A percentile compares a stretch with the other conserved stretches of the same genome.
Evolutionary conservation across 306 rosid genomes (phyloP).

Genomic region (Gastrolobium bilobum): DNA sequence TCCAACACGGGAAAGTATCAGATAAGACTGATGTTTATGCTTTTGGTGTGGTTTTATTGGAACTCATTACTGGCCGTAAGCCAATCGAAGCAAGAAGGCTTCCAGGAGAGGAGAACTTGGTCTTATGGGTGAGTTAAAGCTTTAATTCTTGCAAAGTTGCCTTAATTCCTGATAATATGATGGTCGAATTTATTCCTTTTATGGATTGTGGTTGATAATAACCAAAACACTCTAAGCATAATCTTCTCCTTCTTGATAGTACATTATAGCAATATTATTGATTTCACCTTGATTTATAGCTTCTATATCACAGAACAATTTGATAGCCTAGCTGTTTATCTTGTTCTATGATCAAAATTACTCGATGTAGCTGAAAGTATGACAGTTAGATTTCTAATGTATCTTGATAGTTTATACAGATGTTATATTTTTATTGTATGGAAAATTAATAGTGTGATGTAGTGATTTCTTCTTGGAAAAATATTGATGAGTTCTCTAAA

Average conservation of each 20-base stretch:
- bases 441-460: too few relatives aligned
- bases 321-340: conserved; percentile 23
- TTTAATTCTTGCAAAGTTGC: conserved; percentile 23
- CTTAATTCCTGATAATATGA: conserved; percentile 16
- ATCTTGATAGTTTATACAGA: not conserved
- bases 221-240: conserved; percentile 13
- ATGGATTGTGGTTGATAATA: conserved; percentile 27
- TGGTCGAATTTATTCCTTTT: conserved; percentile 37
- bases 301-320: conserved; percentile 30
- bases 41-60: conserved; percentile 91
- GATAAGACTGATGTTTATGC: conserved; percentile 97
- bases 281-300: conserved; percentile 16
- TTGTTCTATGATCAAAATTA: conserved; percentile 15
- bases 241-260: not conserved
- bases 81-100: conserved; percentile 84
- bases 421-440: too few relatives aligned
- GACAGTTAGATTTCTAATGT: conserved; percentile 13
- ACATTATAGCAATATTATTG: conserved; percentile 16
- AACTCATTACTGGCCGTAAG: conserved; percentile 92
- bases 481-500: not conserved
- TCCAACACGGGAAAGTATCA: conserved; percentile 96
- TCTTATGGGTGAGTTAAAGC: conserved; percentile 81
- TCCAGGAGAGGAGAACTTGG: conserved; percentile 91
- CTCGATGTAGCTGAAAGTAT: not conserved
- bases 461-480: too few relatives aligned